These are phyloP conservation scores for Eucalyptus guilfoylei DNA, from an alignment of 345 rosid genomes.

Conservation along the genomic window DNA sequence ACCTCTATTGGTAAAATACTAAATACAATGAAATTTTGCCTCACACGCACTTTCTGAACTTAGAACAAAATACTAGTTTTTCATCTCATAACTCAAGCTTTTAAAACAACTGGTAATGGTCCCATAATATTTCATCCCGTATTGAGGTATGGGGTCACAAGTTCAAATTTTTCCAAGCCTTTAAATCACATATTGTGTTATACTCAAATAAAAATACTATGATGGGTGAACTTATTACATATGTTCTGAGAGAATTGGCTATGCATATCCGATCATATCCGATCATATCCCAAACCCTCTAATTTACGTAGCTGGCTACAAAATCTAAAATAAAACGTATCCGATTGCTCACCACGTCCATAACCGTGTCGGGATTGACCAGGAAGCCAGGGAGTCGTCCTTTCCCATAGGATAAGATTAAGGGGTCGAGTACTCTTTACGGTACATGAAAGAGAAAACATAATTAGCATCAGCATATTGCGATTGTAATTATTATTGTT, in stretches of 20 bases:
- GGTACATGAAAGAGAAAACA: not conserved
- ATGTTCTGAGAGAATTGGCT: rapidly evolving
- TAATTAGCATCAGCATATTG: too few species aligned
- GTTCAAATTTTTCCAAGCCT: too few species aligned
- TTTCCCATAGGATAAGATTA: slow-evolving; percentile 18
- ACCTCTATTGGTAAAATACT: not conserved
- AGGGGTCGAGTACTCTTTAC: slow-evolving; percentile 17
- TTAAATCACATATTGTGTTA: too few species aligned
- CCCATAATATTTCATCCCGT: too few species aligned
- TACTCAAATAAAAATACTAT: too few species aligned
- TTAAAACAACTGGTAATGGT: rapidly evolving
- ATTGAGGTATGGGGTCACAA: rapidly evolving
- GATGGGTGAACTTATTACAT: too few species aligned
- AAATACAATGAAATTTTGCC: not conserved
- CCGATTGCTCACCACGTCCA: not conserved
- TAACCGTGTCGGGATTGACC: not conserved
- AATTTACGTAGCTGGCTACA: too few species aligned
- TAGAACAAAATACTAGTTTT: rapidly evolving
- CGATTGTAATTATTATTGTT: too few species aligned
- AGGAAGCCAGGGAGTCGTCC: slow-evolving; percentile 8
- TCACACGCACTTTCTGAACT: not conserved
- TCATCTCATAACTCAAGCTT: not conserved
- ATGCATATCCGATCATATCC: too few species aligned
- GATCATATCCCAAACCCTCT: too few species aligned
- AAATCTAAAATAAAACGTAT: too few species aligned